These are phyloP conservation scores for Leishmania amazonensis DNA, from an alignment of 208 protist genomes.

Conservation along the genomic window DNA sequence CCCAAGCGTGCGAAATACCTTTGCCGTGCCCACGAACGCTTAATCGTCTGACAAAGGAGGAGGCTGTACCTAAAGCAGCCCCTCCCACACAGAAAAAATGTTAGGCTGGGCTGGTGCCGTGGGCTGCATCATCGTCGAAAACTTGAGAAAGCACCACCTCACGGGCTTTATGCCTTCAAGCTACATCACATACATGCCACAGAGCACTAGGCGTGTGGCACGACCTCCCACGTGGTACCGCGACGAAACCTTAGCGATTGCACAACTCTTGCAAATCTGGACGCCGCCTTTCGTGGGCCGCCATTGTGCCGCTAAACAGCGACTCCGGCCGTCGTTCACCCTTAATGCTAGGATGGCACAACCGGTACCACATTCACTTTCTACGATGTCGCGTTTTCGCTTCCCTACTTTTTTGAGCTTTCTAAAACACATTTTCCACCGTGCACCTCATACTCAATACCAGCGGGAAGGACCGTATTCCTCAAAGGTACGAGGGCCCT, in stretches of 20 bases:
- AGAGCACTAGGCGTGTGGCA: background rate
- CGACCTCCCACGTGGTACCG: background rate
- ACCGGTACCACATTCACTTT: background rate
- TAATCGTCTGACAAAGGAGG: background rate
- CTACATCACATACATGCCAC: background rate
- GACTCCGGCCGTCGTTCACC: background rate
- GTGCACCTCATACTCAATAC: background rate
- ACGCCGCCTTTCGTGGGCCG: background rate
- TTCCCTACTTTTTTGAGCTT: background rate
- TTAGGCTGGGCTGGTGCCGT: background rate
- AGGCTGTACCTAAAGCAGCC: background rate
- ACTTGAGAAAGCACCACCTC: background rate
- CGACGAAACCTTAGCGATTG: background rate
- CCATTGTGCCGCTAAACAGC: background rate
- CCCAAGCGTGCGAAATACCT: too few relatives aligned
- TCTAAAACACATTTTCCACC: background rate
- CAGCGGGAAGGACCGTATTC: background rate
- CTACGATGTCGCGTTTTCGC: background rate
- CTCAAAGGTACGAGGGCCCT: background rate
- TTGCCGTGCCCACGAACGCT: too few relatives aligned
- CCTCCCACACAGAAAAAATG: background rate
- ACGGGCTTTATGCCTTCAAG: background rate
- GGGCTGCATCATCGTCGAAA: background rate
- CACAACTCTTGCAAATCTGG: background rate
- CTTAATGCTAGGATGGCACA: background rate